Evolutionary conservation across 768 basidiomycete genomes (phyloP).

Genomic region (Tricholoma sp.): DNA sequence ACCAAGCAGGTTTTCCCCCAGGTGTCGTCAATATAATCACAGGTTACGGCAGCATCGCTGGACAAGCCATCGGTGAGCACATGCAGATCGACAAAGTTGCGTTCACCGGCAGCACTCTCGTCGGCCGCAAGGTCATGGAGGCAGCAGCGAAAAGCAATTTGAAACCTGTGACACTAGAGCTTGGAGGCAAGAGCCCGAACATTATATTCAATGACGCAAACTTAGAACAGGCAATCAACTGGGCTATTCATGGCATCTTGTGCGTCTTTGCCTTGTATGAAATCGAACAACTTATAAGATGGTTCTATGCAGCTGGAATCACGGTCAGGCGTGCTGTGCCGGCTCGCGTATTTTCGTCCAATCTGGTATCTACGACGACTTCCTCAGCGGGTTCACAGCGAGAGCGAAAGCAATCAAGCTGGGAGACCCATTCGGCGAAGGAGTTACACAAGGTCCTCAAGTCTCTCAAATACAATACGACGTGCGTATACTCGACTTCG

Average conservation of each 20-base stretch:
- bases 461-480: slow-evolving; percentile 69
- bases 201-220: slow-evolving; percentile 66
- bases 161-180: slow-evolving; percentile 73
- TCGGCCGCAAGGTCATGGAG: slow-evolving; percentile 71
- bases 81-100: slow-evolving; percentile 62
- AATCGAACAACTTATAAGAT: neutral
- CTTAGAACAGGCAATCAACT: slow-evolving; percentile 59
- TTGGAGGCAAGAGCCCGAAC: slow-evolving; percentile 66
- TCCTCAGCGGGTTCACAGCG: slow-evolving; percentile 58
- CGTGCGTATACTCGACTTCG: neutral
- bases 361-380: slow-evolving; percentile 72
- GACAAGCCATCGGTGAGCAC: slow-evolving; percentile 67
- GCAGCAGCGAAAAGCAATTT: slow-evolving; percentile 72
- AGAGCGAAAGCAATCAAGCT: slow-evolving; percentile 52
- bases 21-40: slow-evolving; percentile 76
- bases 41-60: slow-evolving; percentile 68
- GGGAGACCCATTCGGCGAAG: slow-evolving; percentile 64
- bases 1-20: slow-evolving; percentile 73
- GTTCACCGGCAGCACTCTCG: slow-evolving; percentile 54
- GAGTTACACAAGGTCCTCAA: slow-evolving; percentile 71
- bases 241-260: slow-evolving; percentile 67
- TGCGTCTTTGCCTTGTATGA: slow-evolving; percentile 26
- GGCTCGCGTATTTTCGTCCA: slow-evolving; percentile 88
- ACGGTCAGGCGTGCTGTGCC: slow-evolving; percentile 81
- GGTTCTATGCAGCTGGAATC: slow-evolving; percentile 46